Evolutionary conservation across 768 basidiomycete species (phyloP).

Genomic region (Tylopilus balloui): DNA sequence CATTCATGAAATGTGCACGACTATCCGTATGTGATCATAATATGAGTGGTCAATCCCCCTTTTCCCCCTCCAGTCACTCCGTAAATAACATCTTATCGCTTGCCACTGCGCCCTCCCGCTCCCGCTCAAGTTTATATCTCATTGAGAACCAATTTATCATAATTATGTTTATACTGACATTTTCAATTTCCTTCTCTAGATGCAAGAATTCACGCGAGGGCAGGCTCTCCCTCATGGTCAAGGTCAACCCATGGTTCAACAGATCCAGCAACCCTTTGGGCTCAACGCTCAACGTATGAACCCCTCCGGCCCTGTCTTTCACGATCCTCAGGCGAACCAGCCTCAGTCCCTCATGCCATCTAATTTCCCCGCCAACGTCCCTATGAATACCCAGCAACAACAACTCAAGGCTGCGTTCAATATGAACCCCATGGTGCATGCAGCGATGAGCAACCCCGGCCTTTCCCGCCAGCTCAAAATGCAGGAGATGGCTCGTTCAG

Average conservation of each 20-base stretch:
- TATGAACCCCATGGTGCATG: constrained; percentile 38
- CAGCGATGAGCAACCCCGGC: constrained; percentile 27
- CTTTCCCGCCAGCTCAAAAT: constrained; percentile 40
- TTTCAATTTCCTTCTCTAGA: constrained; percentile 31
- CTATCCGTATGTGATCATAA: constrained; percentile 11
- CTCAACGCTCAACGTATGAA: constrained; percentile 35
- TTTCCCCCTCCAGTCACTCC: constrained; percentile 5
- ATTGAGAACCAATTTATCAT: background rate
- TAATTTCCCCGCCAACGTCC: constrained; percentile 39
- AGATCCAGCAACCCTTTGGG: constrained; percentile 43
- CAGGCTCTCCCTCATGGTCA: constrained; percentile 41
- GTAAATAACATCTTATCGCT: constrained; percentile 16
- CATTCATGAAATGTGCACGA: constrained; percentile 13
- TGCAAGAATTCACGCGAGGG: constrained; percentile 43
- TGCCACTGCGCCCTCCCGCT: background rate
- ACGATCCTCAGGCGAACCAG: constrained; percentile 33
- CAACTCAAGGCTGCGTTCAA: constrained; percentile 30
- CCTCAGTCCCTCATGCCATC: constrained; percentile 31
- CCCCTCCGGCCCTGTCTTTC: constrained; percentile 33
- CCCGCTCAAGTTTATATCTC: constrained; percentile 7
- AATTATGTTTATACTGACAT: constrained; percentile 24
- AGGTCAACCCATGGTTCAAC: constrained; percentile 35
- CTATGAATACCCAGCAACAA: constrained; percentile 33
- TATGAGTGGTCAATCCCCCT: constrained; percentile 18
- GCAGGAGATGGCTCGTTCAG: constrained; percentile 44